phyloP scores from a whole-genome alignment of 2,329 filamentous ascomycete species.

The Claviceps sp. region DNA sequence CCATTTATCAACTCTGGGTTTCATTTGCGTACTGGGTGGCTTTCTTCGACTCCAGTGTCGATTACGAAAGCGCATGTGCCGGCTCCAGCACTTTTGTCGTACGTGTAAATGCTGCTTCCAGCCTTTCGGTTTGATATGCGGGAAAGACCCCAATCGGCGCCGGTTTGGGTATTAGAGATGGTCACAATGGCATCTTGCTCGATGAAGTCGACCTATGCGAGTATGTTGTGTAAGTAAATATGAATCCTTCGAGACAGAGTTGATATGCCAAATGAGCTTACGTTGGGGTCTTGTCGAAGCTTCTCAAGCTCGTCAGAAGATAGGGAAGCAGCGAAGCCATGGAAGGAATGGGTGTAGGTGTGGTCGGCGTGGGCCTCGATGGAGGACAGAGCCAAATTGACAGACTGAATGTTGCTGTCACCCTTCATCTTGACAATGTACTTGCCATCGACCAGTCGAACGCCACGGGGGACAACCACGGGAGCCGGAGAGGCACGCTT shows the following conservation, averaged over 20 bases:
- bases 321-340: slow-evolving; percentile 17
- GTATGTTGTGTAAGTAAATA: background rate
- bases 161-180: slow-evolving; percentile 33
- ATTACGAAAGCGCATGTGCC: slow-evolving; percentile 31
- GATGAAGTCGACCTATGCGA: slow-evolving; percentile 19
- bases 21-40: slow-evolving; percentile 19
- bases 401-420: slow-evolving; percentile 10
- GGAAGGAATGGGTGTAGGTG: slow-evolving; percentile 15
- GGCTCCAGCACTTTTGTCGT: slow-evolving; percentile 23
- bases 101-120: slow-evolving; percentile 19
- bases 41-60: slow-evolving; percentile 28
- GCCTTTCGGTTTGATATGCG: slow-evolving; percentile 22
- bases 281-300: slow-evolving; percentile 15
- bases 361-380: slow-evolving; percentile 20
- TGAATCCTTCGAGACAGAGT: background rate
- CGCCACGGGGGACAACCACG: slow-evolving; percentile 18
- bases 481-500: slow-evolving; percentile 21
- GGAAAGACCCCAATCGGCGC: slow-evolving; percentile 27
- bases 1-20: no score
- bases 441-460: slow-evolving; percentile 19
- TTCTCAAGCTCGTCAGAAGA: slow-evolving; percentile 12
- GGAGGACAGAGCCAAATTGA: slow-evolving; percentile 13
- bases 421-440: slow-evolving; percentile 25
- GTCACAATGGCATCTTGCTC: slow-evolving; percentile 31
- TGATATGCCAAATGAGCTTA: slow-evolving; percentile 4